phyloP scores from a whole-genome alignment of 441 rosid species.

The Cnidoscolus chayamansa region DNA sequence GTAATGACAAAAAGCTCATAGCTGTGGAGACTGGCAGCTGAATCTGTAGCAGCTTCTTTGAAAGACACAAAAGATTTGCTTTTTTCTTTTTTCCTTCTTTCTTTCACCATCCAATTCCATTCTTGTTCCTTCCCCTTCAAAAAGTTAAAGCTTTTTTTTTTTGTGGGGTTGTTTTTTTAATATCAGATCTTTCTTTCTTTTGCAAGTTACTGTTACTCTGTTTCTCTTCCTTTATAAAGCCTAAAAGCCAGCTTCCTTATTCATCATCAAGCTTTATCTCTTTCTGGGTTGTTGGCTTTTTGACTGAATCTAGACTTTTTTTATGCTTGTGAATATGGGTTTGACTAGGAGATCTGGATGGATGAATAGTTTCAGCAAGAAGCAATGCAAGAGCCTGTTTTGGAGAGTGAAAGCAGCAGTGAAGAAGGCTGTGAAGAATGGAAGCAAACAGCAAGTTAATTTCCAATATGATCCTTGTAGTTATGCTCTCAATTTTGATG shows the following conservation, averaged over 20 bases:
- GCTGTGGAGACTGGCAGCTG: slow-evolving; percentile 26
- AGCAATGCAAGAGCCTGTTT: slow-evolving; percentile 42
- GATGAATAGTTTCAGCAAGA: slow-evolving; percentile 36
- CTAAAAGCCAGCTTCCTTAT: background rate
- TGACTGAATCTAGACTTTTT: background rate
- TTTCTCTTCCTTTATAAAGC: background rate
- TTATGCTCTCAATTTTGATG: slow-evolving; percentile 87
- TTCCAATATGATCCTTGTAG: slow-evolving; percentile 92
- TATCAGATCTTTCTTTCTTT: background rate
- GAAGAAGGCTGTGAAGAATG: slow-evolving; percentile 41
- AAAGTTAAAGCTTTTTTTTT: slow-evolving; percentile 19
- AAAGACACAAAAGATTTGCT: slow-evolving; percentile 35
- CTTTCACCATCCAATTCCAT: slow-evolving; percentile 8
- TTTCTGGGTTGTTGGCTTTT: background rate
- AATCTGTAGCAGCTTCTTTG: slow-evolving; percentile 40
- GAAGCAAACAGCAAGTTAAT: slow-evolving; percentile 35
- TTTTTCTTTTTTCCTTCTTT: background rate
- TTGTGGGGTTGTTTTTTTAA: slow-evolving; percentile 2
- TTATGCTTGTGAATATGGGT: slow-evolving; percentile 24
- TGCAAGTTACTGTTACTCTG: background rate
- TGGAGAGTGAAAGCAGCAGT: slow-evolving; percentile 56
- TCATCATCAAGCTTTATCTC: background rate
- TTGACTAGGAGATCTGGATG: slow-evolving; percentile 34
- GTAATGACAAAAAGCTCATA: slow-evolving; percentile 27
- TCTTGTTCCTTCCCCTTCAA: slow-evolving; percentile 4